A percentile compares a stretch with the other conserved stretches of the same genome.
phyloP scores from a whole-genome alignment of 164 flowering plant species.

The Macadamia integrifolia region DNA sequence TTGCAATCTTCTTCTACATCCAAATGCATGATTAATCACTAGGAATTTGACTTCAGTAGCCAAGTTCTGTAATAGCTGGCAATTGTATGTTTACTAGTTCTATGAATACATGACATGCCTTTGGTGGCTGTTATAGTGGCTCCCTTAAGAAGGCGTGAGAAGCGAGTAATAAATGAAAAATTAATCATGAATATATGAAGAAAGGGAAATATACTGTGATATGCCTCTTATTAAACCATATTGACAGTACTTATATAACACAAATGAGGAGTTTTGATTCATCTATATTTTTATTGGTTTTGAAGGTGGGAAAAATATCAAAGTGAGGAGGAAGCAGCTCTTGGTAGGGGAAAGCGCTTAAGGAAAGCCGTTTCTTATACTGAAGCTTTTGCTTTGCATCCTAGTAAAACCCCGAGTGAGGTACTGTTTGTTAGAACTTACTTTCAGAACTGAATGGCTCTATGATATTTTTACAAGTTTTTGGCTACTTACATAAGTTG shows the following conservation, averaged over 20 bases:
- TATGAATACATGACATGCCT: no score
- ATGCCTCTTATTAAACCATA: neutral
- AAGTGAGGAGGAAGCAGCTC: constrained; percentile 94
- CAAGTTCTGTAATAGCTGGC: no score
- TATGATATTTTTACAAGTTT: neutral
- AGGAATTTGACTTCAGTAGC: no score
- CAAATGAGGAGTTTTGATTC: neutral
- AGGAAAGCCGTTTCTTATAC: constrained; percentile 92
- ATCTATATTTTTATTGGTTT: constrained; percentile 10
- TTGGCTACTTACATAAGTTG: neutral
- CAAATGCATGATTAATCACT: no score
- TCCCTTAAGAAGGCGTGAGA: no score
- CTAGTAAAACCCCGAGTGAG: constrained; percentile 58
- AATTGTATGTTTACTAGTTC: no score
- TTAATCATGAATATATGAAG: no score
- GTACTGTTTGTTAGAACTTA: constrained; percentile 29
- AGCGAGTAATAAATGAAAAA: no score
- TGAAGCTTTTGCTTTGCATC: constrained; percentile 72
- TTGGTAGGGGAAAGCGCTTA: constrained; percentile 96
- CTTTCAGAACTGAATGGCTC: neutral
- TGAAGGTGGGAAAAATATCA: constrained; percentile 94
- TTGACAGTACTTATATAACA: neutral
- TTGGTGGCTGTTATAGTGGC: no score
- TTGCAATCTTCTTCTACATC: no score
- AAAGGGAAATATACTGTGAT: no score